phyloP scores from a whole-genome alignment of 208 protist genomes.

The Giardia duodenalis region DNA sequence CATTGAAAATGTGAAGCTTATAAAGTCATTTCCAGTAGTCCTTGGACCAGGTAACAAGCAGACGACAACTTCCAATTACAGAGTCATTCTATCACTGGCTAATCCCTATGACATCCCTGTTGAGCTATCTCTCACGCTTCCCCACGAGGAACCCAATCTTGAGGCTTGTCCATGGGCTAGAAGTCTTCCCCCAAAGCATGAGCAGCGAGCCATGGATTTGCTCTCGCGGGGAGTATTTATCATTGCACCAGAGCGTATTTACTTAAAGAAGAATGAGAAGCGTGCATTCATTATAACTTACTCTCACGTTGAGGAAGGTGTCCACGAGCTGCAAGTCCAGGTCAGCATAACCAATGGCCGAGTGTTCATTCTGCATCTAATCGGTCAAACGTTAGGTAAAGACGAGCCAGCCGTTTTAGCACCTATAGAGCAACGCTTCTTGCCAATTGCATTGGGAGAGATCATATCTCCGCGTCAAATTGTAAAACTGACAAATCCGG shows the following conservation, averaged over 20 bases:
- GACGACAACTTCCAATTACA: neutral
- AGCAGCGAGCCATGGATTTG: slow-evolving; percentile 7
- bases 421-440: neutral
- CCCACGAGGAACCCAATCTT: neutral
- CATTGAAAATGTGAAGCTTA: neutral
- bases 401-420: slow-evolving; percentile 11
- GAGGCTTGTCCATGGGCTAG: neutral
- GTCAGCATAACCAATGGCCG: neutral
- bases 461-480: neutral
- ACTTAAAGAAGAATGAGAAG: neutral
- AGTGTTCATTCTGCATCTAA: slow-evolving; percentile 21
- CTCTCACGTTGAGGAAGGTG: slow-evolving; percentile 19
- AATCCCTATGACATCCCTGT: neutral
- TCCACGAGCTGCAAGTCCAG: slow-evolving; percentile 12
- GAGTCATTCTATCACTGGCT: neutral
- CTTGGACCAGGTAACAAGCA: slow-evolving; percentile 14
- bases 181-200: neutral
- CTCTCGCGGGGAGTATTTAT: neutral
- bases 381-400: slow-evolving; percentile 5
- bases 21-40: slow-evolving; percentile 4
- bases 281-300: neutral
- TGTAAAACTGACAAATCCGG: neutral
- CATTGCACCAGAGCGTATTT: neutral
- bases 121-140: neutral
- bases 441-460: slow-evolving; percentile 5